phyloP scores from a whole-genome alignment of 2,329 filamentous ascomycete genomes.

The Fusarium domesticum region DNA sequence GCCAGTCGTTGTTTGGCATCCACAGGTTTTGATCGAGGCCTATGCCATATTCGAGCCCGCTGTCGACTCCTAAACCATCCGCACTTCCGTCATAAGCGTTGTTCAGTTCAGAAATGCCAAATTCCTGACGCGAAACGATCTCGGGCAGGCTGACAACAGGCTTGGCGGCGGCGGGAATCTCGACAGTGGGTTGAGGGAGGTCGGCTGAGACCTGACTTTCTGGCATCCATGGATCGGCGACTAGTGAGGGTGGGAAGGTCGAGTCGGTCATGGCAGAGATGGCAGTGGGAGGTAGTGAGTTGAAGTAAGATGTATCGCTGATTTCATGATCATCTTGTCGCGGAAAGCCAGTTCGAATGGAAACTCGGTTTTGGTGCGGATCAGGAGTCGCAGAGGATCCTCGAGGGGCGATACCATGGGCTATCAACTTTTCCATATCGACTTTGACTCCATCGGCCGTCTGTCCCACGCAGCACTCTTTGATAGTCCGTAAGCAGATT shows the following conservation, averaged over 20 bases:
- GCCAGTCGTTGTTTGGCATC: constrained; percentile 35
- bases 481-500: constrained; percentile 51
- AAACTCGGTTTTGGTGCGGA: constrained; percentile 11
- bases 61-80: constrained; percentile 45
- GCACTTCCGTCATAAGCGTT: constrained; percentile 50
- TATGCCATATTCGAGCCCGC: constrained; percentile 42
- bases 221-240: constrained; percentile 30
- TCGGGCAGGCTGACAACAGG: constrained; percentile 17
- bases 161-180: constrained; percentile 15
- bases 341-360: constrained; percentile 20
- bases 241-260: constrained; percentile 32
- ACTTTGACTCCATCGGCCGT: constrained; percentile 46
- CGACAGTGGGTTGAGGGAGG: constrained; percentile 17
- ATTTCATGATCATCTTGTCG: constrained; percentile 31
- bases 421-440: constrained; percentile 52
- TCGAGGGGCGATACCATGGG: constrained; percentile 39
- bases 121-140: constrained; percentile 25
- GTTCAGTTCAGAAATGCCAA: constrained; percentile 44
- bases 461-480: constrained; percentile 49
- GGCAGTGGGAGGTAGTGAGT: constrained; percentile 11
- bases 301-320: constrained; percentile 21
- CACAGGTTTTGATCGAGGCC: constrained; percentile 40
- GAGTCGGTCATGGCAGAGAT: constrained; percentile 29
- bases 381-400: constrained; percentile 21
- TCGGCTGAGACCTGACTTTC: constrained; percentile 30